Evolutionary conservation across 768 basidiomycete genomes (phyloP), one percentile per base, ranked within the genome.

Genomic region (Rhizopogon roseolus): DNA sequence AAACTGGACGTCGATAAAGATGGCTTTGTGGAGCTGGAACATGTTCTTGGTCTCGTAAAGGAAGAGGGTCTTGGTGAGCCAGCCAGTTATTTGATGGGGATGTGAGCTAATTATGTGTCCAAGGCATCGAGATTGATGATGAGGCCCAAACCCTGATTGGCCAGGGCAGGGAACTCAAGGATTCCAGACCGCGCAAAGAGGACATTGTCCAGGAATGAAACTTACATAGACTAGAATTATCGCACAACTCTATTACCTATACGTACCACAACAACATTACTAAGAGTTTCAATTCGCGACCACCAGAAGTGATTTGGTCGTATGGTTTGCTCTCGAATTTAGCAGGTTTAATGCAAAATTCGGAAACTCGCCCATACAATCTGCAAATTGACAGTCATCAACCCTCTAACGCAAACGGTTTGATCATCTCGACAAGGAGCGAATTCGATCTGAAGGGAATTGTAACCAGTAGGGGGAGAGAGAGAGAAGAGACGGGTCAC

Each of bases 1-100:
- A 98, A 98, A 71, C 73, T 98, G 63, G 97, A 99, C 66, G 89
- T 92, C 9, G 96, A 98, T 72, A 85, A 91, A 70, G 96, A 98
- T 66, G 95, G 96, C 0, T 96, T 85, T 64, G 94, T 98, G 25
- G 92, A 95, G 66, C 79, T 98, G 43, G 92, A 96, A 69, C 95
- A 99, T 64, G 94, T 99, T 36, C 70, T 96, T 54, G 91, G 88
- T 11, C 73, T 96, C 58, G 89, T 95, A 22, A 81, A 84, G 62
- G 90, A 97, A 71, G 90, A 93, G 60, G 92, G 92, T 13, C 71
- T 95, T 22, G 88, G 88, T 87, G 62, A 45, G 80, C 67, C 1
- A 28, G 27, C 16, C 11, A 5, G 9, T 54, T 61, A 52, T 37
- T 39, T 44, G 17, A 3, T 7, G 36, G 16, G 13, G 49, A 37